Base-by-base conservation (phyloP, 2,329 filamentous ascomycete genomes). In the Neobulgaria alba region DNA sequence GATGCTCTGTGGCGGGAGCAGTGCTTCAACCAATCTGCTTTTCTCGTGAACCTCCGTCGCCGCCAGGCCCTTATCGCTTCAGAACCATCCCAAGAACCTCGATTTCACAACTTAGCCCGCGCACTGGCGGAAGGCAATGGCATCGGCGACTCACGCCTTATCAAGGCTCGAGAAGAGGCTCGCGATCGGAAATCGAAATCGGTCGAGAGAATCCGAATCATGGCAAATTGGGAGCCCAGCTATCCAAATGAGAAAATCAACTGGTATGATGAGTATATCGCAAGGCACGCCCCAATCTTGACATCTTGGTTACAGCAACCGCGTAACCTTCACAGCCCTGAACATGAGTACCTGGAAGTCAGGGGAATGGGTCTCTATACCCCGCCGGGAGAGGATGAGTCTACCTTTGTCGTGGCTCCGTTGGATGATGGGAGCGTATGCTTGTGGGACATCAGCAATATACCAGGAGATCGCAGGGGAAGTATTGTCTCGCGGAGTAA, bases 211-310 rank as follows among this genome's bases (percentile, higher is more conserved):
- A 63, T 66, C 16, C 72, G 78, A 36, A 73, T 85, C 42, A 67
- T 84, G 56, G 79, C 80, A 3, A 86, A 86, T 51, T 95, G 88
- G 88, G 86, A 95, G 52, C 85, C 85, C 1, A 77, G 76, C 0
- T 87, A 82, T 48, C 75, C 79, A 0, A 66, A 63, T 3, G 88
- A 95, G 62, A 68, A 68, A 30, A 70, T 89, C 15, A 78, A 84
- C 36, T 95, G 87, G 82, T 95, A 94, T 60, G 75, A 84, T 41
- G 89, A 95, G 61, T 95, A 88, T 57, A 82, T 93, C 47, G 85
- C 89, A 39, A 74, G 89, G 23, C 73, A 89, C 61, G 87, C 78
- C 1, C 79, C 81, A 0, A 70, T 87, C n/a, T 72, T 71, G 10
- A 67, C 87, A 39, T 81, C 74, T 53, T 95, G 89, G 89, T 68